A percentile compares a stretch with the other conserved stretches of the same genome.
Conservation (phyloP, 2,329 filamentous ascomycete species). For the Pseudogymnoascus sp. region DNA sequence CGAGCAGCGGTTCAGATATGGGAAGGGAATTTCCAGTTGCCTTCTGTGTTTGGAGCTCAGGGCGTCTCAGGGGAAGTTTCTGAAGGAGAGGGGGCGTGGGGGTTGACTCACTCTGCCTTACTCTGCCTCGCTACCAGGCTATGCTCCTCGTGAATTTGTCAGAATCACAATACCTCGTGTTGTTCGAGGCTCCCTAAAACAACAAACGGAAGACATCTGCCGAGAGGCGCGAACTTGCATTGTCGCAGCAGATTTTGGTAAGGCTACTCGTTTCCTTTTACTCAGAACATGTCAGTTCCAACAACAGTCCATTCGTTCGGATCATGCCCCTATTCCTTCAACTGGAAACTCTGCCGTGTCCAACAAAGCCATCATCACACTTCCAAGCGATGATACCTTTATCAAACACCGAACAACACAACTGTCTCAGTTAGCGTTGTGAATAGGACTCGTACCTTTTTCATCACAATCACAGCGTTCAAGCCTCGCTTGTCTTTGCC, state of each 20-base stretch:
- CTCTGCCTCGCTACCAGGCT: not conserved
- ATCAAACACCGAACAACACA: not conserved
- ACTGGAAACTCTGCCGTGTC: not conserved
- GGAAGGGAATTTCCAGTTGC: not conserved
- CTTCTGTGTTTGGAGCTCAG: not conserved
- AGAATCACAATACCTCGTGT: not conserved
- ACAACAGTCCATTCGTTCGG: not conserved
- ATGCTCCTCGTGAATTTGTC: not conserved
- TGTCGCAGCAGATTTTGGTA: not conserved
- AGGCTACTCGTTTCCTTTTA: not conserved
- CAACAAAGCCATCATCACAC: not conserved
- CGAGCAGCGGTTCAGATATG: not conserved
- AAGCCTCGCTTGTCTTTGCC: not conserved
- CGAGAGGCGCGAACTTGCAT: not conserved
- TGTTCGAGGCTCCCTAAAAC: not conserved
- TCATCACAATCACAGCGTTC: not conserved
- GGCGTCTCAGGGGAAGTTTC: not conserved
- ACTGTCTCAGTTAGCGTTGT: not conserved
- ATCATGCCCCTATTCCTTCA: not conserved
- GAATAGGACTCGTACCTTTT: not conserved
- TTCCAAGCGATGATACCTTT: not conserved
- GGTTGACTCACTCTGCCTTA: not conserved
- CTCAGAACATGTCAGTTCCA: not conserved
- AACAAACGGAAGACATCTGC: not conserved
- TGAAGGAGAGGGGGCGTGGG: not conserved